phyloP scores from a whole-genome alignment of 2,329 filamentous ascomycete species.

The Phyllachora maydis region DNA sequence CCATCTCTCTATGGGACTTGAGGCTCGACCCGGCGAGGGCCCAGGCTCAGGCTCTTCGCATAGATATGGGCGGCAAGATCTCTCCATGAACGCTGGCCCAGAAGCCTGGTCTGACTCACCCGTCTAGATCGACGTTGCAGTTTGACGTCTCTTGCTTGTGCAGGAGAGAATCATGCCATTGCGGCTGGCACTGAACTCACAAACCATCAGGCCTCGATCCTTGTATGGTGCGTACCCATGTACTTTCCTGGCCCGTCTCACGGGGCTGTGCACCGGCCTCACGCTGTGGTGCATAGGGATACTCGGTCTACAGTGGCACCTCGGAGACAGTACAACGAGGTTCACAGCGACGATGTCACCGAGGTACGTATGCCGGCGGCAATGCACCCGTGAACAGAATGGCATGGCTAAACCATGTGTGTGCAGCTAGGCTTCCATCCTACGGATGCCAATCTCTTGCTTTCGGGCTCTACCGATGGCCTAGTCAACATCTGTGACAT shows the following conservation, averaged over 20 bases:
- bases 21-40: conserved; percentile 19
- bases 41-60: no score
- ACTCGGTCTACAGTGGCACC: conserved; percentile 25
- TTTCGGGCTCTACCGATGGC: conserved; percentile 64
- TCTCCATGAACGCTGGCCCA: no score
- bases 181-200: conserved; percentile 56
- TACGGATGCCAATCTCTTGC: conserved; percentile 33
- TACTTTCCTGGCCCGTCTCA: no score
- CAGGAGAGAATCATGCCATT: conserved; percentile 31
- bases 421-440: conserved; percentile 40
- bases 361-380: conserved; percentile 17
- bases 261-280: no score
- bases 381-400: neutral
- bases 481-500: conserved; percentile 62
- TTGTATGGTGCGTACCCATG: conserved; percentile 30
- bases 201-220: conserved; percentile 37
- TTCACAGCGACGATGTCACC: conserved; percentile 49
- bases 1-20: conserved; percentile 45
- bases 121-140: no score
- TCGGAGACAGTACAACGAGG: conserved; percentile 35
- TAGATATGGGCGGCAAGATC: no score
- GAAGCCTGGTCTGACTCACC: no score
- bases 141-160: conserved; percentile 46
- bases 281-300: conserved; percentile 22
- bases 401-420: conserved; percentile 1